Conservation (phyloP, 2,329 filamentous ascomycete genomes). For the Neospermospora avenae region DNA sequence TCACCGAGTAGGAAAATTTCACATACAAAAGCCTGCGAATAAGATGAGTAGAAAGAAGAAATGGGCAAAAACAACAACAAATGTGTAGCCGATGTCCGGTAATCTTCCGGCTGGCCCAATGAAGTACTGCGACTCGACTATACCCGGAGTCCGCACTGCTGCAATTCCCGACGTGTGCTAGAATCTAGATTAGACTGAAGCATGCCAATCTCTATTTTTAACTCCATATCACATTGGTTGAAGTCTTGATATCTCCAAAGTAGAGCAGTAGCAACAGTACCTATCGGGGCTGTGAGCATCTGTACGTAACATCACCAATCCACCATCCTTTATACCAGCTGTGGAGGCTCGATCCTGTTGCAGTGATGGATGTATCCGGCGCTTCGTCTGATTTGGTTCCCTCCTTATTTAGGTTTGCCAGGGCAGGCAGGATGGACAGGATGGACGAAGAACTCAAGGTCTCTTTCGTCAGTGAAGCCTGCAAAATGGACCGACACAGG, state of each 20-base stretch:
- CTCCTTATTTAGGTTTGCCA: background rate
- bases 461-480: background rate
- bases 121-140: too few species aligned
- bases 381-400: too few species aligned
- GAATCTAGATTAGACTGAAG: background rate
- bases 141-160: too few species aligned
- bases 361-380: background rate
- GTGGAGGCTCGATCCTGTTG: background rate
- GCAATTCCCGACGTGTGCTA: background rate
- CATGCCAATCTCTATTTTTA: background rate
- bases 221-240: background rate
- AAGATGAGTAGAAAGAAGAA: background rate
- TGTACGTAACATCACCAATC: background rate
- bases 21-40: background rate
- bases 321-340: background rate
- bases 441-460: too few species aligned
- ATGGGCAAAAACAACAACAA: background rate
- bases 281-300: background rate
- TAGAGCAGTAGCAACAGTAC: background rate
- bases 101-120: background rate
- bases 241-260: background rate
- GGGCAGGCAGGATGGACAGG: background rate
- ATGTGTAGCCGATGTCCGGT: background rate
- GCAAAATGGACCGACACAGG: background rate
- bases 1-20: conserved; percentile 4